phyloP scores from a whole-genome alignment of 257 asterid species.

The Salvia rosmarinus region DNA sequence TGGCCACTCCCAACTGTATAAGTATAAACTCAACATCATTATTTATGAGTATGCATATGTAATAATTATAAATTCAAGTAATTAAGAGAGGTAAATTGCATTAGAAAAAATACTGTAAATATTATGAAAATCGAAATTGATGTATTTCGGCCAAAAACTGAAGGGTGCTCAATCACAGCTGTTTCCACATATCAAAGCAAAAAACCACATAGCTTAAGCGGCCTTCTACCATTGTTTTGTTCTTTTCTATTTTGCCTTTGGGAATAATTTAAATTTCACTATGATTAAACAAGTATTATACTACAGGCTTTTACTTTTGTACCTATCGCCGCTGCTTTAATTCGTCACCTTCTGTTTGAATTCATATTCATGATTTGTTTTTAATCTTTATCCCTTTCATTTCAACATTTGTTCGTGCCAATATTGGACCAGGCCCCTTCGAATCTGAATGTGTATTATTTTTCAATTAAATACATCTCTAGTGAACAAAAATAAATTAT shows the following conservation, averaged over 20 bases:
- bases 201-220: slow-evolving; percentile 24
- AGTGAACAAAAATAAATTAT: no score
- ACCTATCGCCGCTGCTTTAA: not conserved
- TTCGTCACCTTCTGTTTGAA: slow-evolving; percentile 13
- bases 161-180: not conserved
- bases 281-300: not conserved
- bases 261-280: not conserved
- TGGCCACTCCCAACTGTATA: not conserved
- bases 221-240: slow-evolving; percentile 23
- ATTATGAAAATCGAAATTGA: no score
- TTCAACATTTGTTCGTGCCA: no score
- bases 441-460: not conserved
- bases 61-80: no score
- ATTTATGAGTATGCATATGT: no score
- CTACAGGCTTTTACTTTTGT: slow-evolving; percentile 8
- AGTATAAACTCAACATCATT: no score
- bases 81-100: no score
- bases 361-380: not conserved
- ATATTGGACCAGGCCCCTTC: no score
- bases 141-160: no score
- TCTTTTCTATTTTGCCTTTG: slow-evolving; percentile 11
- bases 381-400: not conserved
- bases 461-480: no score
- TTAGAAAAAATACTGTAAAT: no score
- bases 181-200: slow-evolving; percentile 10